phyloP scores from a whole-genome alignment of 225 moss, liverwort and hornwort species.

The Marchantia polymorpha region DNA sequence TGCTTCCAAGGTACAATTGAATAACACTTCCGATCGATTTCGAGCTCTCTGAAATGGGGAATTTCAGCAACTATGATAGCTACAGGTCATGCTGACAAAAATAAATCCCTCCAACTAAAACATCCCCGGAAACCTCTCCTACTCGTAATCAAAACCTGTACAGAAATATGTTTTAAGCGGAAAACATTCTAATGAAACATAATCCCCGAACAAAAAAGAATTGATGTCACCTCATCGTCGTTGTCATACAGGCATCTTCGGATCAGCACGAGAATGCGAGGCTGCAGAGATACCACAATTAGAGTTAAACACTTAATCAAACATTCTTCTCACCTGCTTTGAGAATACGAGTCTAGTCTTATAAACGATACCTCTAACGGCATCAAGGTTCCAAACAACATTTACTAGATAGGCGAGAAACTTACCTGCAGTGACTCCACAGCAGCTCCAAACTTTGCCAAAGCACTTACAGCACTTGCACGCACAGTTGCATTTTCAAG shows the following conservation, averaged over 20 bases:
- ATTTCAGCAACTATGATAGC: too few species aligned
- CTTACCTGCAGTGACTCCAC: slow-evolving; percentile 56
- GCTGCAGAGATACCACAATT: slow-evolving; percentile 30
- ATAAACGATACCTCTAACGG: not conserved
- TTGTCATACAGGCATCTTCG: slow-evolving; percentile 84
- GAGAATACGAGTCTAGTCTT: too few species aligned
- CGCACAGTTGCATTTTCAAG: slow-evolving; percentile 96
- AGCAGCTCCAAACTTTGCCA: slow-evolving; percentile 80
- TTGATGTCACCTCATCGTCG: slow-evolving; percentile 69
- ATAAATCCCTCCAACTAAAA: not conserved
- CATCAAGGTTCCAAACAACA: not conserved
- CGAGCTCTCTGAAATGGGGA: too few species aligned
- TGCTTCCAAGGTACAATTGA: too few species aligned
- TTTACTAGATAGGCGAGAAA: not conserved
- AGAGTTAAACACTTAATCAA: too few species aligned
- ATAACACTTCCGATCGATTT: not conserved
- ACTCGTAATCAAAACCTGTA: not conserved
- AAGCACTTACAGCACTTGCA: slow-evolving; percentile 91
- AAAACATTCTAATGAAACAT: not conserved
- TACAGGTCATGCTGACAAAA: too few species aligned
- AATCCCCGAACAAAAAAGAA: not conserved
- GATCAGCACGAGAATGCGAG: slow-evolving; percentile 73
- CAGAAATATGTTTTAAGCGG: not conserved
- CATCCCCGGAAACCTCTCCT: not conserved
- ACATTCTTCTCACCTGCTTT: not conserved